Base-by-base conservation (phyloP, 495 filamentous ascomycete species). In the Aspergillus panamensis region DNA sequence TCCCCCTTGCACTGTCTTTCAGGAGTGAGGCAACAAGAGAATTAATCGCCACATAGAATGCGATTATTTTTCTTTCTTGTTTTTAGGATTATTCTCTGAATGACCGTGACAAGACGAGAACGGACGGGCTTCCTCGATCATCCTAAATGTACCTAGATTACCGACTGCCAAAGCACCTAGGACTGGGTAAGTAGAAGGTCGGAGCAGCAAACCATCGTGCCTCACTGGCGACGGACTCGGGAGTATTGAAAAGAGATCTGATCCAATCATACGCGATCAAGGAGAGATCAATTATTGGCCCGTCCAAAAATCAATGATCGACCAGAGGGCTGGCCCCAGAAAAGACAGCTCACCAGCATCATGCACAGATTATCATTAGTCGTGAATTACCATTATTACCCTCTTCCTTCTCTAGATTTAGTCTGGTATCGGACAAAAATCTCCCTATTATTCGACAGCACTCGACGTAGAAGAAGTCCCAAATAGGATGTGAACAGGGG, bases 251-350 rank as follows among this genome's bases (percentile, higher is more conserved):
- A 53, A 35, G 50, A 47, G 33, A 30, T 39, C 33, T 51, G 48
- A 53, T 53, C 64, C 60, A 63, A 66, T 66, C 60, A 62, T 17
- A 20, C 45, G n/a, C 47, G 42, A 44, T 33, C n/a, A 21, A 55
- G 37, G 32, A 51, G 52, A 54, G 58, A 63, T 59, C 57, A 42
- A 58, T 56, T 54, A 51, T 59, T 66, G 60, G 61, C 55, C 60
- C 55, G 53, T 66, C 64, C 35, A 59, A 66, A 62, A 59, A 37
- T 50, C 43, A 59, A 66, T 62, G 61, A 62, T 60, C 61, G 50
- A 40, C 50, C 48, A 48, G 47, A 55, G 45, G 53, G 55, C 45
- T 57, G 44, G 45, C 56, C 53, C 59, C 51, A 29, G 44, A 45
- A 31, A 48, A 58, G 61, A 66, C 64, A 66, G 61, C 64, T 66